A percentile compares a stretch with the other conserved stretches of the same genome.
These are phyloP conservation scores for Hortiboletus flavorubellus DNA, from an alignment of 768 basidiomycete genomes.

Conservation along the genomic window DNA sequence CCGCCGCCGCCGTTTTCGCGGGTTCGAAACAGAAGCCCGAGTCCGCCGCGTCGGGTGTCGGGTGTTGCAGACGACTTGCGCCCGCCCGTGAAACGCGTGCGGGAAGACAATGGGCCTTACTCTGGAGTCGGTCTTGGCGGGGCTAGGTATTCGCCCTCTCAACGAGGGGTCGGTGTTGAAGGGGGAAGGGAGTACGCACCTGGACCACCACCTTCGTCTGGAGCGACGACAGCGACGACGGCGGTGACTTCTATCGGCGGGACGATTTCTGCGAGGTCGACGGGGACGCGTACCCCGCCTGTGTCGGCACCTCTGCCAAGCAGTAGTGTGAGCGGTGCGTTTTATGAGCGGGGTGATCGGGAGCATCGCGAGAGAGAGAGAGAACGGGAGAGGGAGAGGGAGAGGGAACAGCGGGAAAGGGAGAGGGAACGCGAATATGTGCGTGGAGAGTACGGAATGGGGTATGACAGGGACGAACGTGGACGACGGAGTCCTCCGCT, in stretches of 20 bases:
- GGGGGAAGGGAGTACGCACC: constrained; percentile 21
- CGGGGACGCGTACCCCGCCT: constrained; percentile 22
- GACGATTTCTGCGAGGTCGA: constrained; percentile 3
- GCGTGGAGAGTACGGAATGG: constrained; percentile 27
- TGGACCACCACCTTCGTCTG: constrained; percentile 21
- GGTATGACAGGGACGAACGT: constrained; percentile 36
- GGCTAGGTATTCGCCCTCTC: constrained; percentile 30
- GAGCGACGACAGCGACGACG: constrained; percentile 3
- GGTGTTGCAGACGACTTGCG: constrained; percentile 36
- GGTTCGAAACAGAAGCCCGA: constrained; percentile 12
- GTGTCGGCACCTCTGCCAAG: constrained; percentile 23
- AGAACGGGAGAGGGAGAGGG: constrained; percentile 10
- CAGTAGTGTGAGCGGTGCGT: constrained; percentile 24
- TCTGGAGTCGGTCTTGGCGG: neutral
- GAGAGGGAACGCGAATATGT: constrained; percentile 36
- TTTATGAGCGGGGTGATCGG: constrained; percentile 30
- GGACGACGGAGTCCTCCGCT: constrained; percentile 30
- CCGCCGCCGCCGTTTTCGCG: constrained; percentile 33
- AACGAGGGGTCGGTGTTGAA: constrained; percentile 12
- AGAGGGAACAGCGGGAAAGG: constrained; percentile 12
- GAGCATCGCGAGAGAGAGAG: constrained; percentile 15
- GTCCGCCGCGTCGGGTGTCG: constrained; percentile 34
- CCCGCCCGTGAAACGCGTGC: constrained; percentile 43
- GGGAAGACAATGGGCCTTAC: constrained; percentile 40
- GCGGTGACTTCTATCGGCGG: constrained; percentile 1